Base-by-base conservation (phyloP, 2,329 filamentous ascomycete genomes). In the Atkinsonella hypoxylon region DNA sequence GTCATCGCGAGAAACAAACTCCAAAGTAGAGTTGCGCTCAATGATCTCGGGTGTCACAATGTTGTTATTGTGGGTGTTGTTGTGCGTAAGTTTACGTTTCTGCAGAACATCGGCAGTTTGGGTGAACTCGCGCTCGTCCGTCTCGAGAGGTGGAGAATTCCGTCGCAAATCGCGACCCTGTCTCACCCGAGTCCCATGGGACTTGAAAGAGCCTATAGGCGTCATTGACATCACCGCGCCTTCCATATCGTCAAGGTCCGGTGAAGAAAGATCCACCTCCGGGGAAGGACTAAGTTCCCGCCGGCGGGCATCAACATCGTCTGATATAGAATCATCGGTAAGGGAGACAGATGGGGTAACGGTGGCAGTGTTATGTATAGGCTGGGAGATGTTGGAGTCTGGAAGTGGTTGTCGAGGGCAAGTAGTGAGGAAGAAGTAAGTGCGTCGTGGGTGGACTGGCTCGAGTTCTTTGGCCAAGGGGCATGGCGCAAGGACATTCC, bases 371-470 rank as follows among this genome's bases (percentile, higher is more conserved):
- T 53, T 57, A 30, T 22, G 48, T 31, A 55, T 53, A 31, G 59
- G 50, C 31, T 58, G 53, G 10, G 56, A 51, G 42, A 60, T 59
- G 76, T 57, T 60, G 39, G 62, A 54, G 50, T 67, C 72, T 2
- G 89, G 88, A 18, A 97, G 81, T 38, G 88, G 81, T 64, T 91
- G 88, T 62, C 85, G 87, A 45, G 87, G 82, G 62, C 78, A 85
- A n/a, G 87, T 95, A 39, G 89, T 95, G 53, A 98, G 79, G 70
- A 90, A 97, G 71, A 94, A 97, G 74, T 95, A 97, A 45, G 94
- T 90, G 67, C 93, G 88, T 64, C 91, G 86, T 18, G 93, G 93
- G 65, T 97, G 91, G 41, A 91, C 85, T 40, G 87, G 83, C 65
- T 96, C 89, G 50, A 96, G 80, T 68, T 95, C 89, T 71, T 97